phyloP scores from a whole-genome alignment of 2,329 filamentous ascomycete genomes.

The Curvularia sp. region DNA sequence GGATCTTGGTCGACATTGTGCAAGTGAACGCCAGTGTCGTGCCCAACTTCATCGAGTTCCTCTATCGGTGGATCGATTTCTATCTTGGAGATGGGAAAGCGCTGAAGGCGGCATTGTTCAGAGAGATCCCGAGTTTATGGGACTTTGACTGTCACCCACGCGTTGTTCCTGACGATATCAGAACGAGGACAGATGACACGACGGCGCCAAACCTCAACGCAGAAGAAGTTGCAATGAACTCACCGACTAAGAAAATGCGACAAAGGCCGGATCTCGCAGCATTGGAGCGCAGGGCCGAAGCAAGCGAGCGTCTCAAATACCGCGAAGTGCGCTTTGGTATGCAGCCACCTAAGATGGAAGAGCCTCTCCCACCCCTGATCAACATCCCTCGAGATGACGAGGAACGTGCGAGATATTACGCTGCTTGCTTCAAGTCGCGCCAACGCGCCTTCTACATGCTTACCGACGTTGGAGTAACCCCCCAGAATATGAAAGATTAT shows the following conservation, averaged over 20 bases:
- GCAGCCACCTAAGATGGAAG: conserved; percentile 32
- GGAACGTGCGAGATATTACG: conserved; percentile 37
- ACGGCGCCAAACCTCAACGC: conserved; percentile 6
- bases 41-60: conserved; percentile 46
- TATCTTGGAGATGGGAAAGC: conserved; percentile 43
- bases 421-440: conserved; percentile 43
- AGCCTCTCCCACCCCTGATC: conserved; percentile 39
- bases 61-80: conserved; percentile 46
- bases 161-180: conserved; percentile 21
- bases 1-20: conserved; percentile 43
- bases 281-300: conserved; percentile 32
- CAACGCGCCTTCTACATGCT: conserved; percentile 41
- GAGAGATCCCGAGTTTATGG: conserved; percentile 47
- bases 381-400: conserved; percentile 37
- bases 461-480: conserved; percentile 39
- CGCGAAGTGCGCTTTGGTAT: conserved; percentile 44
- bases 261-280: conserved; percentile 35
- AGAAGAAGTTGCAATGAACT: conserved; percentile 24
- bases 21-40: conserved; percentile 36
- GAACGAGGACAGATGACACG: conserved; percentile 8
- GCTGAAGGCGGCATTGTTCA: conserved; percentile 39
- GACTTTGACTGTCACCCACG: conserved; percentile 45
- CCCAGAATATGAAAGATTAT: conserved; percentile 41
- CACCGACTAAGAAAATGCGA: conserved; percentile 29
- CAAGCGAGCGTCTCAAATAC: conserved; percentile 43